Evolutionary conservation across 1,139 yeast genomes (phyloP).

Genomic region (Yamadazyma aaseri): DNA sequence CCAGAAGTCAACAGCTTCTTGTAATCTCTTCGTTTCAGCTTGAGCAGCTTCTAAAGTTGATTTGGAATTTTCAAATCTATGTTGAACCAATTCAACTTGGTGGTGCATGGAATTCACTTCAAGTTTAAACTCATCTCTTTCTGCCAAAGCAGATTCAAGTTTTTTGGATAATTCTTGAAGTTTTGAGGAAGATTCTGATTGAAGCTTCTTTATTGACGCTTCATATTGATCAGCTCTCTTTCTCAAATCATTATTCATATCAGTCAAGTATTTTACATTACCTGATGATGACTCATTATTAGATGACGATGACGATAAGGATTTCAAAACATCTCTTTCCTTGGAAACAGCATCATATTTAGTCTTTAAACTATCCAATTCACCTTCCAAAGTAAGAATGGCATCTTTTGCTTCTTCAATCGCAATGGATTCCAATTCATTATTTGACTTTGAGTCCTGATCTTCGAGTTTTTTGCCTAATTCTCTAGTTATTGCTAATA

Average conservation of each 20-base stretch:
- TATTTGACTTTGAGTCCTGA: conserved; percentile 40
- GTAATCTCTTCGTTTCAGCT: conserved; percentile 49
- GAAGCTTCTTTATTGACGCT: conserved; percentile 28
- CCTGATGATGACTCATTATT: conserved; percentile 9
- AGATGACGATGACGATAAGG: conserved; percentile 22
- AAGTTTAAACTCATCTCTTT: conserved; percentile 32
- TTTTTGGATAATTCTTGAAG: conserved; percentile 27
- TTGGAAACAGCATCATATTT: conserved; percentile 53
- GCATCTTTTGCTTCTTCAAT: conserved; percentile 77
- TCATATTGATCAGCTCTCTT: conserved; percentile 30
- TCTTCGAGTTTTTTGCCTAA: conserved; percentile 69
- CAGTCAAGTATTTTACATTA: conserved; percentile 27
- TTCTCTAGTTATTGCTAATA: conserved; percentile 64
- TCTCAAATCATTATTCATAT: conserved; percentile 28
- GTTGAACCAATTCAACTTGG: conserved; percentile 33
- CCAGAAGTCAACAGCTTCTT: conserved; percentile 44
- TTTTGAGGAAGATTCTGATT: conserved; percentile 24
- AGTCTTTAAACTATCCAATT: conserved; percentile 49
- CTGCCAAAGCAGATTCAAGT: conserved; percentile 23
- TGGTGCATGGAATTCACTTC: conserved; percentile 31
- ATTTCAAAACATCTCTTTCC: conserved; percentile 67
- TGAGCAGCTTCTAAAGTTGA: conserved; percentile 44
- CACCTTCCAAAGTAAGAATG: conserved; percentile 63
- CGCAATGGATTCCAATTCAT: conserved; percentile 53
- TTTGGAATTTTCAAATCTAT: conserved; percentile 30